These are phyloP conservation scores for Scedosporium boydii DNA, from an alignment of 2,329 filamentous ascomycete genomes.

Conservation along the genomic window DNA sequence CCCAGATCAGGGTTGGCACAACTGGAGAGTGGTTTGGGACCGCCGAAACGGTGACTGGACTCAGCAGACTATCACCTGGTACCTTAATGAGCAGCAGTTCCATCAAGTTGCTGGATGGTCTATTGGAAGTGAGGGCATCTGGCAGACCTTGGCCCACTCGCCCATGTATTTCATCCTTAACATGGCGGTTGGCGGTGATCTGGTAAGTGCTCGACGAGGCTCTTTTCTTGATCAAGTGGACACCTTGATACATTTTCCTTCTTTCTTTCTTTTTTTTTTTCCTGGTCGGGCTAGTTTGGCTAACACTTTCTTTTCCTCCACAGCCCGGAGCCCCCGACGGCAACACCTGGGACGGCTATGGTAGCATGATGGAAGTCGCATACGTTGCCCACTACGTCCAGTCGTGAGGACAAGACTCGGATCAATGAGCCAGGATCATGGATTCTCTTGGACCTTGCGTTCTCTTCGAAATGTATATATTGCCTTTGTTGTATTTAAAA, in stretches of 20 bases:
- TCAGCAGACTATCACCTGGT: slow-evolving; percentile 42
- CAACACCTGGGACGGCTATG: slow-evolving; percentile 31
- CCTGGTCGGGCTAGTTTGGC: neutral
- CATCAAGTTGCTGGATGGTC: slow-evolving; percentile 32
- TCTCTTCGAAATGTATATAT: slow-evolving; percentile 4
- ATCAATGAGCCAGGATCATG: neutral
- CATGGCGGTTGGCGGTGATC: slow-evolving; percentile 43
- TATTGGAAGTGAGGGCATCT: slow-evolving; percentile 35
- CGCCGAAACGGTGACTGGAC: slow-evolving; percentile 33
- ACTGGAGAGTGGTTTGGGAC: slow-evolving; percentile 40
- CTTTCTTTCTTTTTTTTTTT: neutral
- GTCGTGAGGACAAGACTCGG: neutral
- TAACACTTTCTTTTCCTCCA: slow-evolving; percentile 3
- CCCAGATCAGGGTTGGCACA: slow-evolving; percentile 33
- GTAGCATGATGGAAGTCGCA: slow-evolving; percentile 15
- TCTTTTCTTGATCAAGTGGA: slow-evolving; percentile 4
- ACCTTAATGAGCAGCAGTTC: slow-evolving; percentile 33
- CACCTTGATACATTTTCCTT: too few relatives aligned
- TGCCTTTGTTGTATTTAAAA: neutral
- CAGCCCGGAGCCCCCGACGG: slow-evolving; percentile 40
- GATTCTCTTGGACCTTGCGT: neutral
- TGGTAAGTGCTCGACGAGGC: slow-evolving; percentile 27
- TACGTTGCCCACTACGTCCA: slow-evolving; percentile 15
- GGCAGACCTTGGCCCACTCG: slow-evolving; percentile 38
- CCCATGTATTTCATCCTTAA: slow-evolving; percentile 45